Evolutionary conservation across 768 basidiomycete species (phyloP).

Genomic region (Mycena floridula): DNA sequence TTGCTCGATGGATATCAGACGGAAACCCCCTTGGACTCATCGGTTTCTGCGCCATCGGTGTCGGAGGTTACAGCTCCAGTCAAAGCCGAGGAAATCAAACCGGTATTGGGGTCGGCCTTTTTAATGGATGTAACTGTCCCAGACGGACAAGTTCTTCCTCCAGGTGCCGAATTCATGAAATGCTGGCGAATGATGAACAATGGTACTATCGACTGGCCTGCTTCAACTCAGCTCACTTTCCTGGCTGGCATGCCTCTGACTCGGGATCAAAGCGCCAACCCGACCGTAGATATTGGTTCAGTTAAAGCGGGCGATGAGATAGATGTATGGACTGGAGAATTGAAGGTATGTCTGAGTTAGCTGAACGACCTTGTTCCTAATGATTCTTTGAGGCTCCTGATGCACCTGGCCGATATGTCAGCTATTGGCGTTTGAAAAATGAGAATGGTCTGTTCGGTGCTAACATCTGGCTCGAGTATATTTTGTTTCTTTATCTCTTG

Average conservation of each 20-base stretch:
- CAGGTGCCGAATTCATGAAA: conserved; percentile 83
- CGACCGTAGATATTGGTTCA: conserved; percentile 42
- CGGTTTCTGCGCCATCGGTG: neutral
- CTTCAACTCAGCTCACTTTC: conserved; percentile 59
- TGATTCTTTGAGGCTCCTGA: conserved; percentile 56
- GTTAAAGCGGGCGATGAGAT: conserved; percentile 53
- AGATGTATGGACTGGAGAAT: conserved; percentile 65
- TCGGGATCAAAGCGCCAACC: conserved; percentile 22
- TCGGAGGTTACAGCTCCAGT: neutral
- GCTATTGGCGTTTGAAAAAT: conserved; percentile 72
- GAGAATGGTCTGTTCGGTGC: conserved; percentile 60
- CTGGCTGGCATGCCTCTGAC: conserved; percentile 63
- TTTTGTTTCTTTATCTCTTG: conserved; percentile 5
- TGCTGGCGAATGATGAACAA: conserved; percentile 73
- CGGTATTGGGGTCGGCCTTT: conserved; percentile 44
- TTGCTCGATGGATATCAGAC: conserved; percentile 21
- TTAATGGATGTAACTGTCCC: conserved; percentile 65
- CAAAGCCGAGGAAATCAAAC: neutral
- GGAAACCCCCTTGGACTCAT: conserved; percentile 1
- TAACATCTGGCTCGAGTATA: conserved; percentile 78
- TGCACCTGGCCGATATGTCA: conserved; percentile 60
- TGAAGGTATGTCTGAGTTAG: conserved; percentile 47
- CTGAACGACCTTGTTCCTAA: neutral
- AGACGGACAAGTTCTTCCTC: conserved; percentile 72
- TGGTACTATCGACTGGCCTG: conserved; percentile 60